Conservation (phyloP, 768 basidiomycete species). For the Hericium coralloides region DNA sequence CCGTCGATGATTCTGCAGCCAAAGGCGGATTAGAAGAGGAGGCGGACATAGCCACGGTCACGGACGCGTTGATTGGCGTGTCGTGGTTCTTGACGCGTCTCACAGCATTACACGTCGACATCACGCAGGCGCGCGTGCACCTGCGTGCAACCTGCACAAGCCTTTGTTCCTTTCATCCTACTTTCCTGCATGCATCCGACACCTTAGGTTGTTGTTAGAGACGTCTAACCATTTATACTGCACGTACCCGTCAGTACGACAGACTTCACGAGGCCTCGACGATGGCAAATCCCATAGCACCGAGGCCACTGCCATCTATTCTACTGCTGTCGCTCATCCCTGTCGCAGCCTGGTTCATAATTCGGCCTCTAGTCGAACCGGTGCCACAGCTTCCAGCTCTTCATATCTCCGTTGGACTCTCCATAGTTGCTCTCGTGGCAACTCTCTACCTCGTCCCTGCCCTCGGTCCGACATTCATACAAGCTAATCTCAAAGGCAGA, state of each 20-base stretch:
- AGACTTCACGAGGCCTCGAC: neutral
- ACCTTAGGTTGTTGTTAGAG: neutral
- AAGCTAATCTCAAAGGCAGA: constrained; percentile 73
- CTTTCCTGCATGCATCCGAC: neutral
- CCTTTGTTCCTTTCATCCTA: neutral
- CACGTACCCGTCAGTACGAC: neutral
- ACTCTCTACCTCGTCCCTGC: constrained; percentile 76
- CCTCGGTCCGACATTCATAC: constrained; percentile 71
- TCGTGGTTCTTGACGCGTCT: neutral
- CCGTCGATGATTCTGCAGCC: neutral
- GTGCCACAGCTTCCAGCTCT: constrained; percentile 62
- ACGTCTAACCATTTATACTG: neutral
- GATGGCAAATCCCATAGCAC: constrained; percentile 7
- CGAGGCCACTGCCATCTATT: constrained; percentile 17
- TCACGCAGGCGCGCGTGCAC: neutral
- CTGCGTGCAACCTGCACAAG: too few relatives aligned
- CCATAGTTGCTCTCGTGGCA: constrained; percentile 71
- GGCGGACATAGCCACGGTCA: neutral
- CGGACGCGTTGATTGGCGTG: neutral
- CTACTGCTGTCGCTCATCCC: constrained; percentile 56
- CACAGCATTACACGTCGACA: neutral
- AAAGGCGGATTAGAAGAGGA: neutral
- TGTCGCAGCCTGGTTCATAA: constrained; percentile 62
- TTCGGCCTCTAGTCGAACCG: constrained; percentile 64
- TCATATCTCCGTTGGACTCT: constrained; percentile 75